Evolutionary conservation across 2,329 filamentous ascomycete genomes (phyloP), one percentile per base, ranked within the genome.

Genomic region (Phialemoniopsis sp.): DNA sequence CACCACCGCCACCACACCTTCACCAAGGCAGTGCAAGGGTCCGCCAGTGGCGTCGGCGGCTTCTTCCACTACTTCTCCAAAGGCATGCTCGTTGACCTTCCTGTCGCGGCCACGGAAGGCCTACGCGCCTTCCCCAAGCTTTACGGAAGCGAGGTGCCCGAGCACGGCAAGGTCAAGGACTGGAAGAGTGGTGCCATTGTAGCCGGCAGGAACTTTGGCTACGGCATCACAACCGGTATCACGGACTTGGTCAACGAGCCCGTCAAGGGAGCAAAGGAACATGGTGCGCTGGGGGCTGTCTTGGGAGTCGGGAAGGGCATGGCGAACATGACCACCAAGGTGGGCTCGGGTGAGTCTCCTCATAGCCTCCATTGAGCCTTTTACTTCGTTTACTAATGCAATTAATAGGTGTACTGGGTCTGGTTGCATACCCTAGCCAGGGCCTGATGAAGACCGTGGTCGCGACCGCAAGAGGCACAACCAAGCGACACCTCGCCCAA

Each of bases 81-180:
- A 56, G 52, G 51, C 26, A 47, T 68, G 9, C 66, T 70, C 0
- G 62, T 76, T 52, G 64, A 72, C 37, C 47, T 77, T 30, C 66
- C 66, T 4, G 56, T 75, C 29, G 72, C 70, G 1, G 46, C 73
- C 1, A 64, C 72, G 0, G 70, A 76, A 44, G 74, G 74, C 5
- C 68, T 76, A 40, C 72, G 75, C 43, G 72, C 70, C 18, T 67
- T 70, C 13, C 74, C 74, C 4, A 67, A 66, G 18, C 57, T 77
- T 3, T 77, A 76, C 45, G 71, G 71, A 17, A 71, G 21, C 18
- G 32, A 85, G 57, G 85, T 86, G 54, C n/a, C n/a, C 18, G 21
- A 37, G 10, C 29, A 26, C 12, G 14, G 35, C 7, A 13, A n/a
- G 14, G 19, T 15, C 16, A 15, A 13, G 13, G 35, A 37, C 35